Evolutionary conservation across 306 rosid genomes (phyloP).

Genomic region (Pterocarpus macrocarpus): DNA sequence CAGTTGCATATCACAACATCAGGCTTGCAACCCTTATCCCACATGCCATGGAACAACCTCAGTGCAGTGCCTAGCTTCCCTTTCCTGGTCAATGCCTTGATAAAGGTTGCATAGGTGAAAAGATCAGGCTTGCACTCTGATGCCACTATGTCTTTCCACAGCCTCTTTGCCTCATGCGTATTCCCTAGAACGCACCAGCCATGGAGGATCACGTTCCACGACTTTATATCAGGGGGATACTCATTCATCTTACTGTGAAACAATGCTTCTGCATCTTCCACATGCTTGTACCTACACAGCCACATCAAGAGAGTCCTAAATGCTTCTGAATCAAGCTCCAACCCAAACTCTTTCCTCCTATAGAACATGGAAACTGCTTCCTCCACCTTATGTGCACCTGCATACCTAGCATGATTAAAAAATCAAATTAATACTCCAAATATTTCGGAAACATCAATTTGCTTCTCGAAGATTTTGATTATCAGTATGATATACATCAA

Average conservation of each 20-base stretch:
- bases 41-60: conserved; percentile 73
- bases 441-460: neutral
- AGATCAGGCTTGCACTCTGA: conserved; percentile 73
- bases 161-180: conserved; percentile 71
- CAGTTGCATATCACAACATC: conserved; percentile 78
- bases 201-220: conserved; percentile 74
- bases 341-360: conserved; percentile 60
- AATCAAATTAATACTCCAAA: neutral
- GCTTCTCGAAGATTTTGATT: no score
- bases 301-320: conserved; percentile 75
- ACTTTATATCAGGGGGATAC: conserved; percentile 63
- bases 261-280: conserved; percentile 78
- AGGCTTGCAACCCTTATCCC: conserved; percentile 64
- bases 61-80: conserved; percentile 77
- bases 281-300: conserved; percentile 78
- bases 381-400: conserved; percentile 72
- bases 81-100: conserved; percentile 78
- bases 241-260: conserved; percentile 57
- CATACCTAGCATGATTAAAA: conserved; percentile 43
- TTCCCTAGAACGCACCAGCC: conserved; percentile 92
- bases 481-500: no score
- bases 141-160: conserved; percentile 74
- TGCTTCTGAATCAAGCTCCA: conserved; percentile 56
- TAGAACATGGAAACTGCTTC: conserved; percentile 65
- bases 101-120: conserved; percentile 67